These are phyloP conservation scores for Scleroderma bovista DNA, from an alignment of 768 basidiomycete species.

Conservation along the genomic window DNA sequence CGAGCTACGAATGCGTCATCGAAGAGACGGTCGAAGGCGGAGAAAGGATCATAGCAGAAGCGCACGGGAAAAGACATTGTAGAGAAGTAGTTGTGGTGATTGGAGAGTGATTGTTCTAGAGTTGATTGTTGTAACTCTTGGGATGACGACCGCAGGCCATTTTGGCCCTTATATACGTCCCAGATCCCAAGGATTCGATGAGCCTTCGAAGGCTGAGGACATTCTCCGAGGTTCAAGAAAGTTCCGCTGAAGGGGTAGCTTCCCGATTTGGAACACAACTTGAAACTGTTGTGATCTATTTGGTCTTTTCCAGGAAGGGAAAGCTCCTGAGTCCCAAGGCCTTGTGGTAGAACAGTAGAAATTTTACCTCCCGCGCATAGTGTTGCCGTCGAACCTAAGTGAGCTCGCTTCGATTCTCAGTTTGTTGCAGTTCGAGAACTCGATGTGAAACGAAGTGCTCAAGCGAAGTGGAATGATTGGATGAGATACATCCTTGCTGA, in stretches of 20 bases:
- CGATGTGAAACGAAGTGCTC: too few species aligned
- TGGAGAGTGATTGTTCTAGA: too few species aligned
- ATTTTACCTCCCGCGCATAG: too few species aligned
- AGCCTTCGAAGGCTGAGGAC: neutral
- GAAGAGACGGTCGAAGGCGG: slow-evolving; percentile 40
- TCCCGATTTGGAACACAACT: neutral
- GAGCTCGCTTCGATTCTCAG: too few species aligned
- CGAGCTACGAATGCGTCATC: slow-evolving; percentile 31
- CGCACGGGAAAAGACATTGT: slow-evolving; percentile 21
- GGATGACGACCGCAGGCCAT: neutral
- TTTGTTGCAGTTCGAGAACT: too few species aligned
- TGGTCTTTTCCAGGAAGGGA: neutral
- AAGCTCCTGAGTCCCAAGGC: neutral
- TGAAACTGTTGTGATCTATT: neutral
- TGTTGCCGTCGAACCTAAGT: too few species aligned
- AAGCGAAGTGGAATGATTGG: too few species aligned
- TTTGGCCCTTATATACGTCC: neutral
- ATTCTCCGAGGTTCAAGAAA: neutral
- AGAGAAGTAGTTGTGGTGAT: too few species aligned
- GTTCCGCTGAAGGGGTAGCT: neutral
- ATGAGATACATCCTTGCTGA: too few species aligned
- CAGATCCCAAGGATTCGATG: neutral
- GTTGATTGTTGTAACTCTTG: neutral
- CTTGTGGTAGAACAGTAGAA: too few species aligned
- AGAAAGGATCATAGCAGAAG: slow-evolving; percentile 35